phyloP scores from a whole-genome alignment of 306 rosid species.

The Vicia faba region DNA sequence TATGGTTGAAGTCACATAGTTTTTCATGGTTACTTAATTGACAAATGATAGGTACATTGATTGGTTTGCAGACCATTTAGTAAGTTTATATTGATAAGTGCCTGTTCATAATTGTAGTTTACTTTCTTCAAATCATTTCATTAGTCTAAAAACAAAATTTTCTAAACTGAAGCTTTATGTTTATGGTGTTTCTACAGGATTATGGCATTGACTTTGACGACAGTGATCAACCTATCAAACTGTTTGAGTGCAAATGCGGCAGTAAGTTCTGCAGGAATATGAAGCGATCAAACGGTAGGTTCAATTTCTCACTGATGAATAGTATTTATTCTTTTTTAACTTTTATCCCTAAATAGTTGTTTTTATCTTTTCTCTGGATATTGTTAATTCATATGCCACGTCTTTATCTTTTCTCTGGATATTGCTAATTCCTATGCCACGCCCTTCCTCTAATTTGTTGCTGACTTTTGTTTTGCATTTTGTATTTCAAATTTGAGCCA shows the following conservation, averaged over 20 bases:
- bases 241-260: slow-evolving; percentile 78
- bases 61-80: slow-evolving; percentile 25
- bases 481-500: too few relatives aligned
- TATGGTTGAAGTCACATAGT: not conserved
- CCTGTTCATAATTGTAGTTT: not conserved
- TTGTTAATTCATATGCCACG: too few relatives aligned
- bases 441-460: too few relatives aligned
- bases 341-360: too few relatives aligned
- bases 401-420: too few relatives aligned
- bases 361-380: too few relatives aligned
- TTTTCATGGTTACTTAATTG: slow-evolving; percentile 21
- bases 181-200: slow-evolving; percentile 62
- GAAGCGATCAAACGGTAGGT: slow-evolving; percentile 71
- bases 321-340: not conserved
- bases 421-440: too few relatives aligned
- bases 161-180: slow-evolving; percentile 16
- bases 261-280: slow-evolving; percentile 88
- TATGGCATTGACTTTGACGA: slow-evolving; percentile 91
- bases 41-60: slow-evolving; percentile 24
- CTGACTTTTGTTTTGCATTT: too few relatives aligned
- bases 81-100: not conserved
- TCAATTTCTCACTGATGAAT: slow-evolving; percentile 9
- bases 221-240: slow-evolving; percentile 58
- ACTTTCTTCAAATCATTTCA: slow-evolving; percentile 14
- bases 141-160: not conserved